phyloP scores from a whole-genome alignment of 2,329 filamentous ascomycete species.

The Ophiostoma ulmi region DNA sequence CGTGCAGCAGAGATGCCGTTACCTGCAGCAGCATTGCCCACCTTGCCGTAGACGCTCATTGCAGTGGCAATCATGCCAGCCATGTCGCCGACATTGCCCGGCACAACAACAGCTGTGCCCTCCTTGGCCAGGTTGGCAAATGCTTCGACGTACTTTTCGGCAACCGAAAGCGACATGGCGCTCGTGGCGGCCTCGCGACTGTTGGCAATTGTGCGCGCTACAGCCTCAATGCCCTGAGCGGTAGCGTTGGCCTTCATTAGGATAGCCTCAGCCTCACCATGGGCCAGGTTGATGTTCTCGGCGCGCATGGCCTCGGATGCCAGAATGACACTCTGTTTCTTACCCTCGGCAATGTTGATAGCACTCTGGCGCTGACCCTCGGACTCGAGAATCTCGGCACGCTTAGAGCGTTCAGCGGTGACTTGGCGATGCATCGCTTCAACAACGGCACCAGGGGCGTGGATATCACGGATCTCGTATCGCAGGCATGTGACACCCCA shows the following conservation, averaged over 20 bases:
- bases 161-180: slow-evolving; percentile 80
- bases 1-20: slow-evolving; percentile 45
- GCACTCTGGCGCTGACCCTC: slow-evolving; percentile 95
- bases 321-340: slow-evolving; percentile 94
- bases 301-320: slow-evolving; percentile 85
- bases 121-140: slow-evolving; percentile 91
- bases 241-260: slow-evolving; percentile 79
- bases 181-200: slow-evolving; percentile 72
- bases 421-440: slow-evolving; percentile 98
- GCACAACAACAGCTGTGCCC: slow-evolving; percentile 90
- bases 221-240: slow-evolving; percentile 79
- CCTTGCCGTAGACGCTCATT: slow-evolving; percentile 91
- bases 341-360: slow-evolving; percentile 97
- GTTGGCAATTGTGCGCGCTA: slow-evolving; percentile 67
- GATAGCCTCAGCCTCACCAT: slow-evolving; percentile 90
- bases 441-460: slow-evolving; percentile 87
- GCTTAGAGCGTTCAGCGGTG: slow-evolving; percentile 93
- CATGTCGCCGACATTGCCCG: slow-evolving; percentile 94
- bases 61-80: slow-evolving; percentile 95
- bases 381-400: slow-evolving; percentile 93
- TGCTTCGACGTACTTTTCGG: slow-evolving; percentile 93
- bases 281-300: slow-evolving; percentile 89
- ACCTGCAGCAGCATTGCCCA: slow-evolving; percentile 72
- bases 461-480: slow-evolving; percentile 98
- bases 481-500: slow-evolving; percentile 96